Percentiles rank a stretch among this genome's conserved stretches.
Evolutionary conservation across 257 asterid genomes (phyloP).

Genomic region (Fraxinus anomala): DNA sequence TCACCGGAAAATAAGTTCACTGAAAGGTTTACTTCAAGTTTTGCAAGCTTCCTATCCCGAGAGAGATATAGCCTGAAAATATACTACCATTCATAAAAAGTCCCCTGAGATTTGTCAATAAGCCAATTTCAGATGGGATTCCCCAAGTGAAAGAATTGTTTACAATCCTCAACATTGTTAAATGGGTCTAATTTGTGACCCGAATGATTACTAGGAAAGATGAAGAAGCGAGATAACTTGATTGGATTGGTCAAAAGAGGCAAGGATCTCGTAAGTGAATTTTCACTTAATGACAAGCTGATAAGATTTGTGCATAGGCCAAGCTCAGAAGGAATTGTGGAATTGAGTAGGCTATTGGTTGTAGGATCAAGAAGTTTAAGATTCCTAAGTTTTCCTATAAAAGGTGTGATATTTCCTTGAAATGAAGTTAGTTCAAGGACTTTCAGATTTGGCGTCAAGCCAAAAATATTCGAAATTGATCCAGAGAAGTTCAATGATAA

Average conservation of each 20-base stretch:
- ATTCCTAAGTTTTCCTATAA: constrained; percentile 36
- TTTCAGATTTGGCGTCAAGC: too few species aligned
- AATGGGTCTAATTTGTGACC: neutral
- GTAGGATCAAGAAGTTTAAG: constrained; percentile 34
- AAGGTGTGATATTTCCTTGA: constrained; percentile 34
- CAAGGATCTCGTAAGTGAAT: too few species aligned
- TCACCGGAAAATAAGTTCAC: constrained; percentile 44
- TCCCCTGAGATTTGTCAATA: constrained; percentile 15
- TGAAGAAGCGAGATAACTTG: too few species aligned
- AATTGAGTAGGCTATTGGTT: constrained; percentile 28
- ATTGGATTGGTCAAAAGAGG: too few species aligned
- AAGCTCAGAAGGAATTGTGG: too few species aligned
- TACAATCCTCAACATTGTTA: neutral
- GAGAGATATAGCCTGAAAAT: constrained; percentile 46
- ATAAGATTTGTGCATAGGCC: too few species aligned
- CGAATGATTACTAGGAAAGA: too few species aligned
- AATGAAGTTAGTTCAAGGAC: neutral
- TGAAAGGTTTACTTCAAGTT: constrained; percentile 42
- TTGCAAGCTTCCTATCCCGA: constrained; percentile 39
- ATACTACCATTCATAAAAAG: constrained; percentile 30
- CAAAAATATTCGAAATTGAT: too few species aligned
- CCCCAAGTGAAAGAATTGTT: constrained; percentile 37
- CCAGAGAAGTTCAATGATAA: too few species aligned
- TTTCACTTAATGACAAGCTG: too few species aligned
- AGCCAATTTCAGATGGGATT: constrained; percentile 41